These are phyloP conservation scores for Arthrinium phaeospermum DNA, from an alignment of 2,329 filamentous ascomycete species.

Conservation along the genomic window DNA sequence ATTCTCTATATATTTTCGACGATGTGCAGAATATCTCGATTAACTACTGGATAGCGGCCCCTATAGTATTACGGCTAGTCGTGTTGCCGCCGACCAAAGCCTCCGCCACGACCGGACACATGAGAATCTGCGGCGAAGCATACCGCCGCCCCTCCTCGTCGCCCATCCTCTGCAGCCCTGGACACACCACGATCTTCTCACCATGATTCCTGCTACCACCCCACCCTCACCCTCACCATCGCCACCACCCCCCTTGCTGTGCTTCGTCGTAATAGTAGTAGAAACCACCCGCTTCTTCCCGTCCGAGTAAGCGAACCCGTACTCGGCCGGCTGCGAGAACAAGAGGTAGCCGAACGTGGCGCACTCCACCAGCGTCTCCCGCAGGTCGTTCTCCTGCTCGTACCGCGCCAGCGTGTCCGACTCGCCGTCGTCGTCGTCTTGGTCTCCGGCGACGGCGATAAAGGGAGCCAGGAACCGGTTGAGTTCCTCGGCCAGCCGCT, in stretches of 20 bases:
- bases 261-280: too few relatives aligned
- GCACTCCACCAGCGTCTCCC: slow-evolving; percentile 46
- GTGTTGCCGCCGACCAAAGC: neutral
- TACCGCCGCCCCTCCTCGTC: slow-evolving; percentile 31
- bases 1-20: too few relatives aligned
- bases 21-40: too few relatives aligned
- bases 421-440: neutral
- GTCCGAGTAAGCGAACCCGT: slow-evolving; percentile 34
- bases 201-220: too few relatives aligned
- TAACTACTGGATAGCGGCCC: neutral
- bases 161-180: slow-evolving; percentile 33
- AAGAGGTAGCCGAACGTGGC: slow-evolving; percentile 48
- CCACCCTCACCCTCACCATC: too few relatives aligned
- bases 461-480: slow-evolving; percentile 43
- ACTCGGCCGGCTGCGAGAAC: slow-evolving; percentile 50
- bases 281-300: slow-evolving; percentile 17
- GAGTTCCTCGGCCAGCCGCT: slow-evolving; percentile 40
- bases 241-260: slow-evolving; percentile 26
- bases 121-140: slow-evolving; percentile 26
- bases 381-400: slow-evolving; percentile 45
- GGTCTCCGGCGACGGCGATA: slow-evolving; percentile 25
- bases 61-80: neutral
- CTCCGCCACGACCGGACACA: slow-evolving; percentile 23
- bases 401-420: slow-evolving; percentile 33
- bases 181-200: slow-evolving; percentile 31